Conservation (phyloP, 192 early-diverging fungal species). For the Backusella parvicylindrica region DNA sequence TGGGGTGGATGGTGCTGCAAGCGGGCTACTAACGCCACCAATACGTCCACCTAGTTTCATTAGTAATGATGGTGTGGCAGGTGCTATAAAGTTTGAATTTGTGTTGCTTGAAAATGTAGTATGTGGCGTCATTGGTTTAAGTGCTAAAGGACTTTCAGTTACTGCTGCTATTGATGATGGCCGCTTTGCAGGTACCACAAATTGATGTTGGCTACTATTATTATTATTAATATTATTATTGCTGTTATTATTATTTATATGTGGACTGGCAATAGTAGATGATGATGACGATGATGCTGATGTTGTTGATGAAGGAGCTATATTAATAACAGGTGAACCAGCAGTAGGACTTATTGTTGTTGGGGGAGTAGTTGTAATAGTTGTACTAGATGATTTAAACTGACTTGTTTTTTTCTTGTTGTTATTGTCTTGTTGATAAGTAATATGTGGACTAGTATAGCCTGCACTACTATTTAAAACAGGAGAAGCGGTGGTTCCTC, state of each 20-base stretch:
- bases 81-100: constrained; percentile 35
- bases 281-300: neutral
- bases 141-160: neutral
- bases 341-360: neutral
- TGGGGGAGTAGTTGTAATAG: neutral
- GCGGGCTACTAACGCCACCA: neutral
- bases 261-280: neutral
- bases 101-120: constrained; percentile 2
- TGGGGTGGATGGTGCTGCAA: neutral
- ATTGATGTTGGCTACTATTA: neutral
- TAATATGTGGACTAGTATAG: neutral
- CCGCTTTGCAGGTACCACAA: neutral
- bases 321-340: neutral
- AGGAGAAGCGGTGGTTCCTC: neutral
- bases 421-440: neutral
- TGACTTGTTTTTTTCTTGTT: constrained; percentile 9
- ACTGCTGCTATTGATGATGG: neutral
- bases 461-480: neutral
- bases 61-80: constrained; percentile 64
- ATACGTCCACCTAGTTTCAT: constrained; percentile 52
- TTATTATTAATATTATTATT: neutral
- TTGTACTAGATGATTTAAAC: constrained; percentile 13
- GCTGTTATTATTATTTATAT: constrained; percentile 4
- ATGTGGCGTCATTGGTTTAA: constrained; percentile 10
- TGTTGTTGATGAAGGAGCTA: neutral